These are phyloP conservation scores for Przewalskia tangutica DNA, from an alignment of 257 asterid genomes.

Conservation along the genomic window DNA sequence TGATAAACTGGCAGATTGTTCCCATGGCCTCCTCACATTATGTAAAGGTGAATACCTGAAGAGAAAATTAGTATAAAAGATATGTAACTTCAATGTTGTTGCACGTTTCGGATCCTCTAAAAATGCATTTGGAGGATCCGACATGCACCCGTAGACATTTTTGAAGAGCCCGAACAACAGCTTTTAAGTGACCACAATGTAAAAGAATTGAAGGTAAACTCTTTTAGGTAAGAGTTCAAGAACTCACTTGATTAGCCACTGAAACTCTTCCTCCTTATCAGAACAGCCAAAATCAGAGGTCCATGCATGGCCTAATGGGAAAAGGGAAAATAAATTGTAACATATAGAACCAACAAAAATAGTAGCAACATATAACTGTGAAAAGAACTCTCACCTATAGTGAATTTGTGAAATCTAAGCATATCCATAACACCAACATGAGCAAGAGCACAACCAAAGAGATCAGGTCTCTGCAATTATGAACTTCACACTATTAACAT, in stretches of 20 bases:
- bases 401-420: conserved; percentile 96
- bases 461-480: conserved; percentile 81
- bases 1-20: conserved; percentile 25
- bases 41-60: conserved; percentile 87
- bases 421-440: conserved; percentile 99
- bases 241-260: conserved; percentile 78
- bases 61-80: neutral
- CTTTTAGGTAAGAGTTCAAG: neutral
- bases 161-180: neutral
- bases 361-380: neutral
- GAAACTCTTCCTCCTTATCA: conserved; percentile 83
- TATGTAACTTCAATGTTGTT: neutral
- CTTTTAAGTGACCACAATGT: neutral
- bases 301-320: conserved; percentile 88
- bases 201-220: neutral
- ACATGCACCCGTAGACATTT: neutral
- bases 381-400: conserved; percentile 53
- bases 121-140: no score
- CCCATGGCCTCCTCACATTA: conserved; percentile 94
- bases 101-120: neutral
- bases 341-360: neutral
- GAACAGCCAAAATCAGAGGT: conserved; percentile 96
- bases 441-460: conserved; percentile 93
- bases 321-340: neutral
- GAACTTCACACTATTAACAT: neutral